These are phyloP conservation scores for Plasmodium sp. DNA, from an alignment of 169 alveolate species.

Conservation along the genomic window DNA sequence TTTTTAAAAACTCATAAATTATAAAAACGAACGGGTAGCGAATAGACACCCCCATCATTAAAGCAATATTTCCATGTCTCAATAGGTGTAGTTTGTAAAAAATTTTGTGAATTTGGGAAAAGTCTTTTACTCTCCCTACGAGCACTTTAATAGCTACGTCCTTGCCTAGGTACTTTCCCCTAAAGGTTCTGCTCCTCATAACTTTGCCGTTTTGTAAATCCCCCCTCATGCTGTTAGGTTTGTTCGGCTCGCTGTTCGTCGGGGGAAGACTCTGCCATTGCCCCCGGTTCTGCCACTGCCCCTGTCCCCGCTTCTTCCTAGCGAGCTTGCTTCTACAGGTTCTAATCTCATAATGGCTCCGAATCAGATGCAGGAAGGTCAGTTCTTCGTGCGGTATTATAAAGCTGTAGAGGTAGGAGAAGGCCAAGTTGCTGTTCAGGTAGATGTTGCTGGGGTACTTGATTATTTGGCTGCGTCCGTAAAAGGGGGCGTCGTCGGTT, in stretches of 20 bases:
- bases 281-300: background rate
- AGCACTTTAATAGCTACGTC: conserved; percentile 76
- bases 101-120: conserved; percentile 30
- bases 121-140: conserved; percentile 65
- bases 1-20: conserved; percentile 55
- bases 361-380: conserved; percentile 41
- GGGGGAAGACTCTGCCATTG: background rate
- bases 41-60: conserved; percentile 75
- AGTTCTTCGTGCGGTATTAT: conserved; percentile 60
- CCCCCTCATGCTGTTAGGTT: background rate
- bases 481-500: conserved; percentile 3
- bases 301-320: background rate
- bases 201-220: background rate
- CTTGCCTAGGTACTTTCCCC: conserved; percentile 73
- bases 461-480: conserved; percentile 11
- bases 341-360: conserved; percentile 8
- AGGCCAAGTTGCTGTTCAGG: conserved; percentile 37
- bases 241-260: background rate
- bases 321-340: background rate
- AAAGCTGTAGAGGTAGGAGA: conserved; percentile 54
- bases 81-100: conserved; percentile 34
- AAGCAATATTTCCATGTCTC: conserved; percentile 66
- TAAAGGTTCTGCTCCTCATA: conserved; percentile 50
- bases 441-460: conserved; percentile 42
- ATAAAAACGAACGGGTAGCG: conserved; percentile 70